Evolutionary conservation across 768 basidiomycete genomes (phyloP).

Genomic region (Russula abietina): DNA sequence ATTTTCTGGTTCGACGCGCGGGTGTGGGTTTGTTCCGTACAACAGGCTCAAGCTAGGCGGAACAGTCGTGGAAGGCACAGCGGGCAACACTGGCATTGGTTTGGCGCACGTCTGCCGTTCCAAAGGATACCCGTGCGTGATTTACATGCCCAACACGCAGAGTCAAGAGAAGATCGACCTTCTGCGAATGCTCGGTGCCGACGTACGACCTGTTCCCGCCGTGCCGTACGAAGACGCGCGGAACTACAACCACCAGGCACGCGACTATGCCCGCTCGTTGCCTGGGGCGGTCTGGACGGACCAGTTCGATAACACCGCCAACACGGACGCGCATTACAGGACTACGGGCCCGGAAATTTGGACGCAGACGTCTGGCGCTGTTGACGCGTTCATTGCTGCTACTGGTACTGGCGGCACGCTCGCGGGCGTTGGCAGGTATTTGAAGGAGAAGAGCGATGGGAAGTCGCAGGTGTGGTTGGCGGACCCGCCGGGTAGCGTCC

Average conservation of each 20-base stretch:
- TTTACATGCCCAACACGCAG: conserved; percentile 98
- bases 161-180: conserved; percentile 99
- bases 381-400: conserved; percentile 90
- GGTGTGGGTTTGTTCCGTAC: neutral
- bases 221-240: conserved; percentile 91
- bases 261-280: conserved; percentile 68
- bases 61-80: conserved; percentile 95
- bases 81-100: conserved; percentile 97
- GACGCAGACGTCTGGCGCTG: conserved; percentile 70
- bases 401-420: conserved; percentile 97
- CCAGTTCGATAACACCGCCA: conserved; percentile 96
- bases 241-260: conserved; percentile 98
- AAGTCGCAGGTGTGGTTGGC: conserved; percentile 89
- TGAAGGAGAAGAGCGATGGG: conserved; percentile 76
- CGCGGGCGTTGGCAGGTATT: conserved; percentile 76
- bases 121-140: conserved; percentile 93
- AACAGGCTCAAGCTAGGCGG: conserved; percentile 82
- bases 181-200: conserved; percentile 93
- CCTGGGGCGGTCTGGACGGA: conserved; percentile 92
- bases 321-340: conserved; percentile 78
- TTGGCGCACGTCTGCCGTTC: conserved; percentile 92
- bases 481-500: conserved; percentile 92
- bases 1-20: neutral
- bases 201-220: conserved; percentile 93
- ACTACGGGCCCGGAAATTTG: conserved; percentile 97